Percentiles rank a stretch among this genome's conserved stretches.
These are phyloP conservation scores for Diaporthe sp. DNA, from an alignment of 2,329 filamentous ascomycete species.

Conservation along the genomic window DNA sequence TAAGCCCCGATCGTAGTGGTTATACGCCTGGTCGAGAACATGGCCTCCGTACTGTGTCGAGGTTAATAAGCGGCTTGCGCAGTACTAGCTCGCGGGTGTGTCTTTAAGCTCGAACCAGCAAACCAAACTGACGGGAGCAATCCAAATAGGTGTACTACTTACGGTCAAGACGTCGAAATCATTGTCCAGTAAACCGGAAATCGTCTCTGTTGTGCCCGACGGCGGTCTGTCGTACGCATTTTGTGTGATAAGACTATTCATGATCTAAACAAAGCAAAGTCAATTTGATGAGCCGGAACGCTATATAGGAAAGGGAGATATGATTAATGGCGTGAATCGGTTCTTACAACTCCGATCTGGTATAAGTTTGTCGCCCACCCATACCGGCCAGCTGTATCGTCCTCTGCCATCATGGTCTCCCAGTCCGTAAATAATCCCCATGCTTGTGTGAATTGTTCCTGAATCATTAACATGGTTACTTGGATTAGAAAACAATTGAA, in stretches of 20 bases:
- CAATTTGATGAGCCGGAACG: fast-evolving
- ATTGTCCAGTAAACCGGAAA: not conserved
- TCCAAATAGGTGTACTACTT: not conserved
- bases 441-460: not conserved
- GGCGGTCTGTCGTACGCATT: not conserved
- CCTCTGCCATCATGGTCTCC: not conserved
- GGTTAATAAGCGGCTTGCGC: not conserved
- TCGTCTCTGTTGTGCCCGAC: not conserved
- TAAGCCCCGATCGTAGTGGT: not conserved
- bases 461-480: not conserved
- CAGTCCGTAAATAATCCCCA: not conserved
- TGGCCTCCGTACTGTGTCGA: not conserved
- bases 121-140: not conserved
- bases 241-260: not conserved
- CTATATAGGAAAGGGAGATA: not conserved
- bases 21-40: not conserved
- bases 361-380: not conserved
- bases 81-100: not conserved
- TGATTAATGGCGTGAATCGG: no score
- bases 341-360: not conserved
- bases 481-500: no score
- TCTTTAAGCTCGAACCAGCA: not conserved
- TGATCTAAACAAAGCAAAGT: not conserved
- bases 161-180: not conserved
- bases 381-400: not conserved